phyloP scores from a whole-genome alignment of 2,329 filamentous ascomycete species.

The Aspergillus fumigatus region DNA sequence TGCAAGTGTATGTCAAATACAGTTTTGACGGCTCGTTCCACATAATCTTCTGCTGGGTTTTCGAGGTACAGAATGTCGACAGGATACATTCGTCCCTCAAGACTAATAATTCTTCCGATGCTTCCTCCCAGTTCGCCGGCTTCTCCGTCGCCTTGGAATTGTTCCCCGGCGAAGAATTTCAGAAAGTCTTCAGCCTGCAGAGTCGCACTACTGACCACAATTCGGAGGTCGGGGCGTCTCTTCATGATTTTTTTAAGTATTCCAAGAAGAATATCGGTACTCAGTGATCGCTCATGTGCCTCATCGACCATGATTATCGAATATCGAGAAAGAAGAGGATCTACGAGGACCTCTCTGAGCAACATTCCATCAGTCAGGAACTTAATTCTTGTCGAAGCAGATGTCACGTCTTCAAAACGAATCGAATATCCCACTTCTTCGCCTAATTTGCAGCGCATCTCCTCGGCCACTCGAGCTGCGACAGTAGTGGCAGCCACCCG shows the following conservation, averaged over 20 bases:
- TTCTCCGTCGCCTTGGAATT: slow-evolving; percentile 33
- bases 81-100: slow-evolving; percentile 83
- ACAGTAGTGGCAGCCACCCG: slow-evolving; percentile 89
- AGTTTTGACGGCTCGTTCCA: slow-evolving; percentile 75
- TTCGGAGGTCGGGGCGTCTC: slow-evolving; percentile 72
- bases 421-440: slow-evolving; percentile 94
- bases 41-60: slow-evolving; percentile 75
- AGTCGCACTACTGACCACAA: slow-evolving; percentile 91
- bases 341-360: slow-evolving; percentile 85
- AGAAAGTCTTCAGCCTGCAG: slow-evolving; percentile 84
- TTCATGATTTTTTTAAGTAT: slow-evolving; percentile 85
- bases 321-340: slow-evolving; percentile 84
- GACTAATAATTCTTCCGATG: slow-evolving; percentile 66
- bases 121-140: slow-evolving; percentile 36
- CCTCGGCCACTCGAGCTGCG: slow-evolving; percentile 81
- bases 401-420: slow-evolving; percentile 85
- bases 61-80: slow-evolving; percentile 83
- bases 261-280: slow-evolving; percentile 85
- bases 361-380: slow-evolving; percentile 92
- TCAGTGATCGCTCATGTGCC: slow-evolving; percentile 88
- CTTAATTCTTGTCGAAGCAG: slow-evolving; percentile 79
- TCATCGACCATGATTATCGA: slow-evolving; percentile 98
- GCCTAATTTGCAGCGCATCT: slow-evolving; percentile 78
- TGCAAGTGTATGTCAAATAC: slow-evolving; percentile 82
- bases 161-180: slow-evolving; percentile 63